Conservation (phyloP, 345 rosid species). For the Anacardium occidentale region DNA sequence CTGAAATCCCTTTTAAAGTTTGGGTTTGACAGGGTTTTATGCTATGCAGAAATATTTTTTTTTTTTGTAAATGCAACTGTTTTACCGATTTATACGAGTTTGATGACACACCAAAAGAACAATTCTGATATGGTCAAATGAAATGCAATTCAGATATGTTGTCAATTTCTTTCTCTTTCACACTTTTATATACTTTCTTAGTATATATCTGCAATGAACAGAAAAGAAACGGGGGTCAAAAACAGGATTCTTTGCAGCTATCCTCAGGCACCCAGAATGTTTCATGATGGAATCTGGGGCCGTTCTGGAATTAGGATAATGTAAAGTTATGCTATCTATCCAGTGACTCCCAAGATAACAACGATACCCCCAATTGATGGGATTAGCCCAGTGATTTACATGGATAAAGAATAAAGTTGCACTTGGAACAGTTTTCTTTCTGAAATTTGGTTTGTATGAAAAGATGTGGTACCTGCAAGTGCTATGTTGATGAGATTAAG, state of each 20-base stretch:
- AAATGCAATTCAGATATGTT: background rate
- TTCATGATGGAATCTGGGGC: no score
- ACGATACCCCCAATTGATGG: no score
- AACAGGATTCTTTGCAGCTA: background rate
- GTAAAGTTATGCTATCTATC: no score
- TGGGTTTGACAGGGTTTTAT: slow-evolving; percentile 4
- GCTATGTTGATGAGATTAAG: background rate
- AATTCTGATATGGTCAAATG: slow-evolving; percentile 8
- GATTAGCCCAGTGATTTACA: no score
- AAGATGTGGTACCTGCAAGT: background rate
- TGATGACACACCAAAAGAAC: background rate
- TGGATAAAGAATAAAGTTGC: no score
- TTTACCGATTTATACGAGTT: background rate
- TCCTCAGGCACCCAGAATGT: background rate
- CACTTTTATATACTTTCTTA: background rate
- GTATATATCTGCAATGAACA: background rate
- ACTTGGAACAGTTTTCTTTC: no score
- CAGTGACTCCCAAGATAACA: no score
- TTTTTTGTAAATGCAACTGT: slow-evolving; percentile 16
- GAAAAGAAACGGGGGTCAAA: background rate
- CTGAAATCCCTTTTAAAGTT: background rate
- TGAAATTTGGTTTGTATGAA: background rate
- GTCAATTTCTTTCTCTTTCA: background rate
- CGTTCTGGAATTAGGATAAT: no score
- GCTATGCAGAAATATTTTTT: background rate